A percentile compares a stretch with the other conserved stretches of the same genome.
These are phyloP conservation scores for Penicillium fimorum DNA, from an alignment of 495 filamentous ascomycete species.

Conservation along the genomic window DNA sequence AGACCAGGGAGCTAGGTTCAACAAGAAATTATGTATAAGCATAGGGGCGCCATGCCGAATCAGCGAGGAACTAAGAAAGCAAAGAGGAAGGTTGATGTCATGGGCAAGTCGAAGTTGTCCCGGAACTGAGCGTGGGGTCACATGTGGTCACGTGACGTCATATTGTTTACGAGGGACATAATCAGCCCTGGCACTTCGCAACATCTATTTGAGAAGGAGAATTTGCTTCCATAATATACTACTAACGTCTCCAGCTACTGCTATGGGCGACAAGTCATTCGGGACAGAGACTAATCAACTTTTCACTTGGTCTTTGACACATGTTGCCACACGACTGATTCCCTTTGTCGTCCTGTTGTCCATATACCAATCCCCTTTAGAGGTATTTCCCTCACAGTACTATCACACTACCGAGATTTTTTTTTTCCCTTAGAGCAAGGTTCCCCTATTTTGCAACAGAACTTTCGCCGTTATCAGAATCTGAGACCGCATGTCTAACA, in stretches of 20 bases:
- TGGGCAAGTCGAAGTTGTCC: conserved; percentile 8
- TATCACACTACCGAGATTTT: too few relatives aligned
- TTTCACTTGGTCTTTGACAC: background rate
- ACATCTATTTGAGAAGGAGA: background rate
- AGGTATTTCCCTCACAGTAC: too few relatives aligned
- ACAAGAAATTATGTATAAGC: background rate
- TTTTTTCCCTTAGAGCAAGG: too few relatives aligned
- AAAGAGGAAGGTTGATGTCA: conserved; percentile 10
- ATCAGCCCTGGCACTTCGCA: background rate
- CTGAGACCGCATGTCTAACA: background rate
- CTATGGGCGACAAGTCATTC: too few relatives aligned
- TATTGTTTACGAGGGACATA: background rate
- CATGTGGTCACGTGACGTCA: conserved; percentile 3
- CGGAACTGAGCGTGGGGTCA: conserved; percentile 9
- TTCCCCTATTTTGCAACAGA: too few relatives aligned
- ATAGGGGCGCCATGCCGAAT: background rate
- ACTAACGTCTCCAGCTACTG: too few relatives aligned
- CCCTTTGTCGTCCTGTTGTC: background rate
- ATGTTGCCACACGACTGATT: background rate
- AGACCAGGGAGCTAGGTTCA: background rate
- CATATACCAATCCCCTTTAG: too few relatives aligned
- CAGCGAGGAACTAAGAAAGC: background rate
- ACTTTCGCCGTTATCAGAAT: background rate
- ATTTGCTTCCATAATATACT: too few relatives aligned
- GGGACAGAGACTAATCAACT: background rate